Base-by-base conservation (phyloP, 306 rosid genomes). In the Sindora glabra region DNA sequence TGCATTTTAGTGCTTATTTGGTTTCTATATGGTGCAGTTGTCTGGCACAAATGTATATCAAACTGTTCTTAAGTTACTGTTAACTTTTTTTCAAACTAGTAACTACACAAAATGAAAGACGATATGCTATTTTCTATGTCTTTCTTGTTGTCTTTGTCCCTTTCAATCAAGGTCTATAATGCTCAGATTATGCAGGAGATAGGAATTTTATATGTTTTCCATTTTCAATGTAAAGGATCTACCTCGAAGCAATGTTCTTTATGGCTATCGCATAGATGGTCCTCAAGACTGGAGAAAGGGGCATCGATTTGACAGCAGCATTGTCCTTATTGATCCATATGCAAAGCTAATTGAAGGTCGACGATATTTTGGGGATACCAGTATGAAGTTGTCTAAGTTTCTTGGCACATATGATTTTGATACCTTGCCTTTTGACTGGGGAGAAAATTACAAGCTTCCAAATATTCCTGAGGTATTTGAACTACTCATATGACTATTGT, bases 301-400 rank as follows among this genome's bases (percentile, higher is more conserved):
- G 62, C 96, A 92, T 75, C 88, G 99, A 44, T 92, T 86, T 89
- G 99, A 89, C 69, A 70, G 71, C 62, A 78, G 83, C 48, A 47
- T 69, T 65, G 82, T 92, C 80, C 86, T 89, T 65, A 51, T 92
- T 60, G 99, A 92, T 82, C 96, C 99, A 44, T 92, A 92, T 55
- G 90, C 96, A 33, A 92, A 92, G 76, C 79, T 92, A 34, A 82
- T 89, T 62, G 95, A 88, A 39, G 99, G 99, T 34, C 89, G 99
- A 18, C 75, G 82, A 62, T 68, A 55, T 73, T 92, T 92, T 74
- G 96, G 96, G 76, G 85, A 89, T 78, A 61, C 56, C 48, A 74
- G 75, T 57, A 48, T 63, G 68, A 83, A 81, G 66, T 69, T 80
- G 42, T 80, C 85, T 22, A 71, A 74, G 59, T 89, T 89, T 78